phyloP scores from a whole-genome alignment of 2,329 filamentous ascomycete species.

The Colletotrichum somersetense region DNA sequence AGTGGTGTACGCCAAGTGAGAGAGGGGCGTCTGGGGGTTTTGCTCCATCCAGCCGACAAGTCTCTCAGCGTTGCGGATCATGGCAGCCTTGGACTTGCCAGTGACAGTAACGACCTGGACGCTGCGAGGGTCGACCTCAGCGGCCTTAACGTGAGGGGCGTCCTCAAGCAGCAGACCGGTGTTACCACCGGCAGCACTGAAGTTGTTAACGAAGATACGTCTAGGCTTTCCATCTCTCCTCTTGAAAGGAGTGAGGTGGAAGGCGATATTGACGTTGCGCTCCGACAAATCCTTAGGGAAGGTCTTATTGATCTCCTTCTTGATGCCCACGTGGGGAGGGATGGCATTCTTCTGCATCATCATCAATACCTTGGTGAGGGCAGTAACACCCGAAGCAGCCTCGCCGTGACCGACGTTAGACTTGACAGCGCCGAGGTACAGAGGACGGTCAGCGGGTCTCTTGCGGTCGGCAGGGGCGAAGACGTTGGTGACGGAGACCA shows the following conservation, averaged over 20 bases:
- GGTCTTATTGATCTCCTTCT: conserved; percentile 70
- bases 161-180: conserved; percentile 76
- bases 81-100: conserved; percentile 66
- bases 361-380: conserved; percentile 73
- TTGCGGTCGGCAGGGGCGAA: conserved; percentile 63
- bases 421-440: conserved; percentile 74
- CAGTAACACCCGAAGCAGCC: conserved; percentile 71
- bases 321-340: conserved; percentile 77
- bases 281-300: conserved; percentile 69
- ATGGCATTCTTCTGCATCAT: conserved; percentile 74
- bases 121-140: conserved; percentile 65
- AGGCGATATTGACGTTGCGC: conserved; percentile 71
- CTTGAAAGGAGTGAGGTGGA: conserved; percentile 63
- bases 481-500: conserved; percentile 76
- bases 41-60: conserved; percentile 67
- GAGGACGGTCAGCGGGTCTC: conserved; percentile 61
- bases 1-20: conserved; percentile 74
- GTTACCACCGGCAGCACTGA: conserved; percentile 79
- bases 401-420: conserved; percentile 74
- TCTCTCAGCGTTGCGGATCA: conserved; percentile 69
- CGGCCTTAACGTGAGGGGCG: conserved; percentile 61
- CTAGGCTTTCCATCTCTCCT: conserved; percentile 62
- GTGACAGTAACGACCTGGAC: conserved; percentile 71
- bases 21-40: conserved; percentile 65
- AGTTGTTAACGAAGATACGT: conserved; percentile 74